Base-by-base conservation (phyloP, 2,329 filamentous ascomycete genomes). In the Dothistroma septosporum region DNA sequence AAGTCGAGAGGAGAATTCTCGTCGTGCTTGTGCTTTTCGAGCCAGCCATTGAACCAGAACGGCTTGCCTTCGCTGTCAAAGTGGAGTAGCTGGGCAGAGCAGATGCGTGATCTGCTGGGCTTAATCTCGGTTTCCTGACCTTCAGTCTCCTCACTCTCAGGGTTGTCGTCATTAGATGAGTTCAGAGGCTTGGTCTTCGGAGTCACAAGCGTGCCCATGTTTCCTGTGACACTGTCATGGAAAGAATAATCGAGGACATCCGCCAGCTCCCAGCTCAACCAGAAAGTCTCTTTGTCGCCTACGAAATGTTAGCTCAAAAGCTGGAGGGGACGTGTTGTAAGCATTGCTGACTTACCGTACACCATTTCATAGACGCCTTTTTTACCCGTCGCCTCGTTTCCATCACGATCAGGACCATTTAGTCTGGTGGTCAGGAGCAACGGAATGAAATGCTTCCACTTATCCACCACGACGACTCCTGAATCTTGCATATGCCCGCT, bases 231-330 rank as follows among this genome's bases (percentile, higher is more conserved):
- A 33, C 78, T 78, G 37, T 72, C 68, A 63, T 80, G 77, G 69
- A 80, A 81, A 21, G 74, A 69, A 62, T 79, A 80, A 24, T 75
- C 72, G 8, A 70, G 62, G 58, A 78, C 77, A 4, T 76, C 78
- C 19, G 74, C 76, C 14, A 80, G 73, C 59, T 80, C 75, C 72
- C 77, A 80, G n/a, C 77, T 76, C 3, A 81, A 72, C 79, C 79
- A 81, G 71, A 79, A 81, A 1, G 78, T 80, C 61, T 81, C 79
- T 62, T 81, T 81, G 67, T 81, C 78, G 49, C 78, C 77, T 77
- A 64, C 19, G 7, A 14, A 16, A 49, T 16, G 5, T 3, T 21
- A 10, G 9, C 12, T 60, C 53, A 37, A 31, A 47, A 48, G n/a
- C 48, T 49, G 56, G 12, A 5, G 16, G 16, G n/a, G n/a, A 32